phyloP scores from a whole-genome alignment of 1,284 basidiomycete genomes.

The Schizophyllum amplum region DNA sequence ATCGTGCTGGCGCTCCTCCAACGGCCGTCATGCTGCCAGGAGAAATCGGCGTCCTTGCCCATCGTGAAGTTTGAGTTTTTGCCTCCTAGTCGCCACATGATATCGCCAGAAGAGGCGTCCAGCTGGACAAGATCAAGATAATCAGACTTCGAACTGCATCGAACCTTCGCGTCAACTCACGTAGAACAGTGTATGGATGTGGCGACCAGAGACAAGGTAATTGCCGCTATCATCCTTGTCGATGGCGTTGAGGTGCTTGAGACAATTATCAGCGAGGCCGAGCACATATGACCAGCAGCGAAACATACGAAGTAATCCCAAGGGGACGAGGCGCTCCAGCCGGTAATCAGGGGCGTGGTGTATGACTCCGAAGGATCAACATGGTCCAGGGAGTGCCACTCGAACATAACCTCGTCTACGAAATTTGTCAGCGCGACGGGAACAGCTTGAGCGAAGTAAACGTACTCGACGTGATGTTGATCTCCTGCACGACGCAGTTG shows the following conservation, averaged over 20 bases:
- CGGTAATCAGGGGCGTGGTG: slow-evolving; percentile 2
- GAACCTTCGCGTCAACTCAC: too few relatives aligned
- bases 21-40: slow-evolving; percentile 15
- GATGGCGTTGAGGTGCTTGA: slow-evolving; percentile 9
- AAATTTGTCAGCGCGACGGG: not conserved
- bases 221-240: slow-evolving; percentile 5
- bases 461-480: slow-evolving; percentile 4
- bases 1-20: slow-evolving; percentile 3
- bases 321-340: not conserved
- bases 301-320: slow-evolving; percentile 4
- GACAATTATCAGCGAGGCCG: too few relatives aligned
- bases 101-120: slow-evolving; percentile 6
- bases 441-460: not conserved
- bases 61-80: slow-evolving; percentile 12
- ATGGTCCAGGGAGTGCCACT: slow-evolving; percentile 10
- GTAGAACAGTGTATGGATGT: slow-evolving; percentile 6
- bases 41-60: slow-evolving; percentile 8
- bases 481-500: slow-evolving; percentile 7
- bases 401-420: slow-evolving; percentile 4
- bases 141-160: too few relatives aligned
- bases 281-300: too few relatives aligned
- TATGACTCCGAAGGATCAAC: slow-evolving; percentile 7
- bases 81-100: slow-evolving; percentile 14
- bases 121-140: too few relatives aligned
- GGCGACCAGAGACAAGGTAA: slow-evolving; percentile 9